Evolutionary conservation across 1,284 basidiomycete genomes (phyloP), one percentile per base, ranked within the genome.

Genomic region (Sporisorium graminicola): DNA sequence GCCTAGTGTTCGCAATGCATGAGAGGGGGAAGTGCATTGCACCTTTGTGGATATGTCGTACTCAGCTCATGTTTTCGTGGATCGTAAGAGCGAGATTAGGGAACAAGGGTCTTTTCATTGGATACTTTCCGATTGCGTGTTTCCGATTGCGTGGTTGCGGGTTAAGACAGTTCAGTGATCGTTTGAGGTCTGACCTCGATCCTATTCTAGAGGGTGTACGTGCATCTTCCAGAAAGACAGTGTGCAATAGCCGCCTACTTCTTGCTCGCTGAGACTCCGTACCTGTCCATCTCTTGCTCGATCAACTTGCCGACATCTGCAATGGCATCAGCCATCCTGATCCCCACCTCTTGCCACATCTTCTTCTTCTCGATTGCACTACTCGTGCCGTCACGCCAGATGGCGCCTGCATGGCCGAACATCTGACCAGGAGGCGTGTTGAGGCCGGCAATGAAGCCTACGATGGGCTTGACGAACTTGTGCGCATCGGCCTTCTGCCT

Each of bases 321-420:
- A 33, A 77, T 77, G 0, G 75, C 65, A 49, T 73, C 67, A 3
- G 67, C 75, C 63, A 77, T 74, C 9, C 71, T 52, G n/a, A 77
- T 70, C 16, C 75, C 75, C 0, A 63, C 76, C 1, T 60, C 37
- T n/a, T 58, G 22, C 69, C 74, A 79, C 56, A 70, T 69, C 29
- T 49, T 46, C 37, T 65, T 61, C 69, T 81, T 81, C 57, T 76
- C 59, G 20, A 71, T 50, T 10, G 78, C 79, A 5, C 60, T 64
- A 20, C 55, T 54, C 13, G 72, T 62, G 10, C 58, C 62, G 56
- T 81, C 79, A n/a, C 72, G 42, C 77, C 77, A 81, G 49, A 79
- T 74, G 29, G 79, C 79, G 1, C 79, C 79, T 6, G 75, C 68
- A 61, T 81, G 79, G 27, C 80, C 80, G 42, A 77, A 81, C 51